These are phyloP conservation scores for Oldenlandia corymbosa DNA, from an alignment of 257 asterid species.

Conservation along the genomic window DNA sequence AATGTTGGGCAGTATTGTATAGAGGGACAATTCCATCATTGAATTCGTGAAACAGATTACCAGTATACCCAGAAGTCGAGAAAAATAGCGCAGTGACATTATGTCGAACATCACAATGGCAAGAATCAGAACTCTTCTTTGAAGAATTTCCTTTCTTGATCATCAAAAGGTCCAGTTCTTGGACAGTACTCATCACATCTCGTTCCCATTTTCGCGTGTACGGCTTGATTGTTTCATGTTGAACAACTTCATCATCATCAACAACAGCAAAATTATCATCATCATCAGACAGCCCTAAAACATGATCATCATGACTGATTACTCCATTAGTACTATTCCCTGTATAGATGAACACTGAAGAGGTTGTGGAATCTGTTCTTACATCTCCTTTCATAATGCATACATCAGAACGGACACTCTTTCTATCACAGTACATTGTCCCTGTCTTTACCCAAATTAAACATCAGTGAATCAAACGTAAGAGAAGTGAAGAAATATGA, in stretches of 20 bases:
- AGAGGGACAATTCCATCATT: conserved; percentile 75
- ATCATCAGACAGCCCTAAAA: conserved; percentile 2
- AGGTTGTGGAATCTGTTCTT: conserved; percentile 51
- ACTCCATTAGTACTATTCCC: too few relatives aligned
- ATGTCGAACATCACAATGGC: conserved; percentile 61
- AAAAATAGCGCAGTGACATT: conserved; percentile 65
- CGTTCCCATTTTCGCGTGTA: conserved; percentile 95
- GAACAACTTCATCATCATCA: conserved; percentile 29
- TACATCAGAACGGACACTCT: conserved; percentile 50
- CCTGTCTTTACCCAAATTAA: conserved; percentile 57
- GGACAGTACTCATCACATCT: conserved; percentile 56
- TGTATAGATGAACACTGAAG: conserved; percentile 51
- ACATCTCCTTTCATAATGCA: conserved; percentile 88
- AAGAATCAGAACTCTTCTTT: conserved; percentile 15
- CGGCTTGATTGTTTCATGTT: conserved; percentile 65
- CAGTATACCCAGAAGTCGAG: conserved; percentile 74
- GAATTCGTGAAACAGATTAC: conserved; percentile 78
- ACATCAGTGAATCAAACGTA: too few relatives aligned
- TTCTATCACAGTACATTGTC: conserved; percentile 77
- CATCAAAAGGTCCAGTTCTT: conserved; percentile 51
- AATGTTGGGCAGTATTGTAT: conserved; percentile 49
- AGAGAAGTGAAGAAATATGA: conserved; percentile 15
- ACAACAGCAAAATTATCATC: too few relatives aligned
- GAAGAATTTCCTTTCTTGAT: conserved; percentile 26
- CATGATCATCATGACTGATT: too few relatives aligned